phyloP scores from a whole-genome alignment of 345 rosid genomes.

The Citrus sinensis region DNA sequence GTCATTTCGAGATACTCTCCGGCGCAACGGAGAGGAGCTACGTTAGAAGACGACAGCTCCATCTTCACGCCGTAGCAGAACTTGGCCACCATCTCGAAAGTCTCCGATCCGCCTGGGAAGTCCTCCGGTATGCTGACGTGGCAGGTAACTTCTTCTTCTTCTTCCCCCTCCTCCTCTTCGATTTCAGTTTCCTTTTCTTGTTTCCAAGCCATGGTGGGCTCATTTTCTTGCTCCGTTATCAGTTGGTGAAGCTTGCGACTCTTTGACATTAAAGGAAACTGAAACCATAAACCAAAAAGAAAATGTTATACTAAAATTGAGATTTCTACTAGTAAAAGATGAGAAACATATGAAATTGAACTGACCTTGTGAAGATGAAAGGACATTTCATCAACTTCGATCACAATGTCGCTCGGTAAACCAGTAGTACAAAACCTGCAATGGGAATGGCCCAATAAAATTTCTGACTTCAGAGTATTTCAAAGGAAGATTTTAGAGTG shows the following conservation, averaged over 20 bases:
- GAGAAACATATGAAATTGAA: background rate
- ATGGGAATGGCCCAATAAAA: background rate
- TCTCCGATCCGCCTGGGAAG: slow-evolving; percentile 88
- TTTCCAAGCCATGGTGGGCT: background rate
- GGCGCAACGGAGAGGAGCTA: slow-evolving; percentile 84
- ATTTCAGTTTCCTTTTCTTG: slow-evolving; percentile 13
- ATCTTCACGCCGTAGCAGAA: slow-evolving; percentile 92
- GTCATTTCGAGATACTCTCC: slow-evolving; percentile 88
- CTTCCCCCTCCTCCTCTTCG: slow-evolving; percentile 28
- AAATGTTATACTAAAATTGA: background rate
- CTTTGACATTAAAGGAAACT: slow-evolving; percentile 94
- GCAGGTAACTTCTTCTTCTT: slow-evolving; percentile 37
- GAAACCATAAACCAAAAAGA: slow-evolving; percentile 9
- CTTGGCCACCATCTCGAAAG: slow-evolving; percentile 85
- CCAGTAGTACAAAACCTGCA: slow-evolving; percentile 93
- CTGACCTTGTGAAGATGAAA: slow-evolving; percentile 93
- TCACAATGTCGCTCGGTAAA: slow-evolving; percentile 80
- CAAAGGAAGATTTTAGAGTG: background rate
- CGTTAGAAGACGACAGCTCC: slow-evolving; percentile 63
- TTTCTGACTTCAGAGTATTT: background rate
- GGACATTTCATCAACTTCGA: slow-evolving; percentile 83
- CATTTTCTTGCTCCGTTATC: slow-evolving; percentile 72
- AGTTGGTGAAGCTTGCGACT: slow-evolving; percentile 72
- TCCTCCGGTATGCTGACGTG: slow-evolving; percentile 48
- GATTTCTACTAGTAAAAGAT: background rate